Base-by-base conservation (phyloP, 352 stramenopile species). In the Globisporangium acanthophoron region DNA sequence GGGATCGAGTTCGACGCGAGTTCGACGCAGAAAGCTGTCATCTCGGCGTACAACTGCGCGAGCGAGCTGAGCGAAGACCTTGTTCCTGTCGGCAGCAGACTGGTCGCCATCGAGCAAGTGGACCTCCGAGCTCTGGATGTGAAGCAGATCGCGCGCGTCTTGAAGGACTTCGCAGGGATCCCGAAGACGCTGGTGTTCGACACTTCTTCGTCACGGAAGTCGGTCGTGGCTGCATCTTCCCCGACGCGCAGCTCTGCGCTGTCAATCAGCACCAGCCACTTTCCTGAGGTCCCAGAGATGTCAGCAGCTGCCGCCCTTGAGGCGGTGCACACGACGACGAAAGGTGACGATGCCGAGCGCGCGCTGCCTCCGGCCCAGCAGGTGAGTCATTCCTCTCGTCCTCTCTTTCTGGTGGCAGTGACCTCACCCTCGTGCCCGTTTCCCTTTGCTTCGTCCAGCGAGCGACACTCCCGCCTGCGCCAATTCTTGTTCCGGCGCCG, bases 21-120 rank as follows among this genome's bases (percentile, higher is more conserved):
- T 0, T 52, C 49, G 4, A 29, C 49, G 13, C 52, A 61, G 2
- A 46, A 57, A 20, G 69, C 69, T 3, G 21, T 72, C 27, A 51
- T 78, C 5, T 63, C 56, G 24, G 67, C 56, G 13, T 71, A 67
- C 58, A 35, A 33, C 20, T 33, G 55, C 15, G n/a, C 58, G n/a
- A 62, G 55, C 8, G 46, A 71, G 9, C 60, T 77, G 20, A 44
- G 35, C 3, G 37, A 61, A 20, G 59, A 68, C 13, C 46, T 67
- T 4, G 66, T 86, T 33, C 64, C 72, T 7, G 9, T 64, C 7
- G 73, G 76, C 2, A 88, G 74, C 48, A 60, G 66, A n/a, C 60
- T 88, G 9, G 59, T 85, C 29, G 76, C 67, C 0, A 69, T 88
- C 39, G 72, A 88, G 21, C 45, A 61, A 16, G 54, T 82, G 9